Base-by-base conservation (phyloP, 257 asterid species). In the Primulina huaijiensis region DNA sequence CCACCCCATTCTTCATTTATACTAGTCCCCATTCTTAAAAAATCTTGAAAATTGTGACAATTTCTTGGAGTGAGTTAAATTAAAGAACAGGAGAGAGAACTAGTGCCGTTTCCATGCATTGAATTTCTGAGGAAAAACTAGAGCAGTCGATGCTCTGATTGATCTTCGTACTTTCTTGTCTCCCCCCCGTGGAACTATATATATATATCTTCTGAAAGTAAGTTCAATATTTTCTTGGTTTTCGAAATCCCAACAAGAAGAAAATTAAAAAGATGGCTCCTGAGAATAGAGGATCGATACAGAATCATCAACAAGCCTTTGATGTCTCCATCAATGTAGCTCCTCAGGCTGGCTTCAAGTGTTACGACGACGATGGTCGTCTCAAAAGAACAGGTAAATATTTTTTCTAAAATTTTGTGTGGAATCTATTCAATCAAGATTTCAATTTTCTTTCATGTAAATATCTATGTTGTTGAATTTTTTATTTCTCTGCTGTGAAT, bases 331-430 rank as follows among this genome's bases (percentile, higher is more conserved):
- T 29, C 20, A 73, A 81, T 74, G 79, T 34, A 38, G 75, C 78
- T 10, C 56, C 73, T 2, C 79, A 64, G 56, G 78, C 37, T 53
- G 78, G 61, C 25, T 81, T 84, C 76, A 81, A 84, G 21, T 75
- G 82, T 30, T 84, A 81, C 29, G 88, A 84, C 12, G 89, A 84
- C 19, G 89, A 84, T 35, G 89, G 89, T 11, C 74, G 77, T 14
- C 82, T 79, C 43, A 84, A 84, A 75, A 79, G 89, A 79, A 81
- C 84, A 17, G 88, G 88, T 81, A 75, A 30, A 0, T 29, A 37
- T 23, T 1, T 31, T 52, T 12, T 27, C 12, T 67, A 0, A 14
- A 16, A 11, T 30, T 27, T 8, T 11, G 19, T 1, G 5, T 35
- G 16, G 2, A 43, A 43, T 43, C 1, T 38, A 8, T 37, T 21